Evolutionary conservation across 2,329 filamentous ascomycete species (phyloP).

Genomic region (Hypoxylon sp.): DNA sequence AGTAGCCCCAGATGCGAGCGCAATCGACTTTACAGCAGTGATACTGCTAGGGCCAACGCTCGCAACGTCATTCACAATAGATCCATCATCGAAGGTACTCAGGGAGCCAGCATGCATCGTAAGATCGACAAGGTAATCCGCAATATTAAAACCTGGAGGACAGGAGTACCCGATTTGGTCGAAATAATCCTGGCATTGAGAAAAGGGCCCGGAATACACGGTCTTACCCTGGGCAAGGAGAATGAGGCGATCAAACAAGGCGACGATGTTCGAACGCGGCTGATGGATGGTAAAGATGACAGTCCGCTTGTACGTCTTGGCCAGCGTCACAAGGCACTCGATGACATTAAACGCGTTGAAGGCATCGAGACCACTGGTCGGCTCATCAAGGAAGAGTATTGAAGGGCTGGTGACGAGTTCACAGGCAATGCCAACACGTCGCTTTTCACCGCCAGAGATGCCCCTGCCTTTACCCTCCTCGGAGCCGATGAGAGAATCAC

Average conservation of each 20-base stretch:
- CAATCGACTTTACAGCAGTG: conserved; percentile 89
- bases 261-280: conserved; percentile 97
- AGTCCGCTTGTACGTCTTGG: conserved; percentile 96
- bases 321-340: conserved; percentile 93
- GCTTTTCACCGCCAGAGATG: conserved; percentile 97
- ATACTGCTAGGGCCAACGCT: conserved; percentile 88
- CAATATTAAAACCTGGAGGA: conserved; percentile 97
- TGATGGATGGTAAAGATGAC: conserved; percentile 99
- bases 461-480: conserved; percentile 95
- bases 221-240: conserved; percentile 89
- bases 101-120: conserved; percentile 91
- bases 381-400: conserved; percentile 96
- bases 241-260: conserved; percentile 94
- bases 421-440: conserved; percentile 95
- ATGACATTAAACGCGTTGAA: conserved; percentile 99
- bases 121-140: conserved; percentile 95
- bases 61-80: conserved; percentile 67
- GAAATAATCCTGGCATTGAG: conserved; percentile 91
- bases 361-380: conserved; percentile 94
- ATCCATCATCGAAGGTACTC: conserved; percentile 72
- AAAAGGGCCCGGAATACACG: conserved; percentile 94
- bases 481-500: conserved; percentile 94
- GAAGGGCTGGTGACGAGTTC: conserved; percentile 97
- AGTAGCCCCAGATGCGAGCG: conserved; percentile 79
- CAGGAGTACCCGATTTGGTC: conserved; percentile 92